These are phyloP conservation scores for Plantago coronopus DNA, from an alignment of 305 asterid genomes.

Conservation along the genomic window DNA sequence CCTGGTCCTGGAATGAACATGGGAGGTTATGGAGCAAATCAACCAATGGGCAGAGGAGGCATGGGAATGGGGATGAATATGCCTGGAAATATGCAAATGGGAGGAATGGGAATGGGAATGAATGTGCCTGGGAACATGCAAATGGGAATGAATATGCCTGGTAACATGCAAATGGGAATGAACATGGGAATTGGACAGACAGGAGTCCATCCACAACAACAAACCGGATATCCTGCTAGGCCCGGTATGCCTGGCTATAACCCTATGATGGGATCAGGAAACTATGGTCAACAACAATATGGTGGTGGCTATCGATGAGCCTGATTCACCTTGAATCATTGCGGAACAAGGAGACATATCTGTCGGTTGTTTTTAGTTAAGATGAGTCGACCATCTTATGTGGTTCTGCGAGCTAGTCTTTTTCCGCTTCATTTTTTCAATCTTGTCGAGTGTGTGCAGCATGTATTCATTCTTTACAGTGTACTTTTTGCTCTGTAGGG, in stretches of 20 bases:
- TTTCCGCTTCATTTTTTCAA: conserved; percentile 21
- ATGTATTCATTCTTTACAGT: conserved; percentile 39
- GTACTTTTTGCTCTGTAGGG: conserved; percentile 27
- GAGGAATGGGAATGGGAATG: conserved; percentile 50
- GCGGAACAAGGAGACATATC: conserved; percentile 8
- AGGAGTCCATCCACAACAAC: conserved; percentile 58
- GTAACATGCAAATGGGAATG: conserved; percentile 44
- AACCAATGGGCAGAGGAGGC: conserved; percentile 37
- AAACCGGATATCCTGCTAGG: conserved; percentile 61
- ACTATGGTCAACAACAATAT: conserved; percentile 63
- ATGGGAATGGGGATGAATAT: conserved; percentile 39
- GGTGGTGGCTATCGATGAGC: conserved; percentile 75
- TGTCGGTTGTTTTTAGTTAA: conserved; percentile 26
- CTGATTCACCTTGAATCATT: neutral
- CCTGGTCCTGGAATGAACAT: conserved; percentile 39
- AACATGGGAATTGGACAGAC: conserved; percentile 50
- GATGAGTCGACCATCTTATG: conserved; percentile 23
- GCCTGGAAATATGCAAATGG: conserved; percentile 26
- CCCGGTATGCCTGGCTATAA: conserved; percentile 55
- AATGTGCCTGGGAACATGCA: conserved; percentile 30
- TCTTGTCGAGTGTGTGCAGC: conserved; percentile 29
- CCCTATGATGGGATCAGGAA: conserved; percentile 59
- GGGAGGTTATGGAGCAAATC: conserved; percentile 39
- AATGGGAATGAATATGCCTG: conserved; percentile 29
- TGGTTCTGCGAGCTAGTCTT: conserved; percentile 25